Evolutionary conservation across 441 rosid species (phyloP).

Genomic region (Flueggea neowawraea): DNA sequence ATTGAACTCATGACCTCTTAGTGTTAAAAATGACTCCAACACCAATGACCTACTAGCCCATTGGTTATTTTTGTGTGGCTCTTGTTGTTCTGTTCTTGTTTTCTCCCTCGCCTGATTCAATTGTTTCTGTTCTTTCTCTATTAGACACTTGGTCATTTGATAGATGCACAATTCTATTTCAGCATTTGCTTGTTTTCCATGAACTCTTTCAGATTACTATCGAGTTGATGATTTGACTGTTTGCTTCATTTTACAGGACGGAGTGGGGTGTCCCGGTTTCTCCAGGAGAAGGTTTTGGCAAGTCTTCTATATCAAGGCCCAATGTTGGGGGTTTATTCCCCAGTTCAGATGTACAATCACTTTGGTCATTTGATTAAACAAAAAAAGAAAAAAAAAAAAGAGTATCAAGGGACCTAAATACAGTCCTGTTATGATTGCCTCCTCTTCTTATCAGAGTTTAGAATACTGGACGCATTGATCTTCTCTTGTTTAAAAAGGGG

Average conservation of each 20-base stretch:
- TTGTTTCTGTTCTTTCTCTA: too few relatives aligned
- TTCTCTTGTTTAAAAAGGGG: conserved; percentile 47
- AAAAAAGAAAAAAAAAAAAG: not conserved
- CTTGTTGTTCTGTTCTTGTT: too few relatives aligned
- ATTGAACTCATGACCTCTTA: too few relatives aligned
- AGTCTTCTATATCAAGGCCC: conserved; percentile 31
- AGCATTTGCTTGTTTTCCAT: not conserved
- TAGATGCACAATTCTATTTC: too few relatives aligned
- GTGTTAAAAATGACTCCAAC: too few relatives aligned
- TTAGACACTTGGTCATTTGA: too few relatives aligned
- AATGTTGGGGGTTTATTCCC: conserved; percentile 53
- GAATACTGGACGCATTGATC: conserved; percentile 48
- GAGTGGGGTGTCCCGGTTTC: conserved; percentile 40
- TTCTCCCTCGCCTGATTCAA: too few relatives aligned
- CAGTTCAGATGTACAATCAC: conserved; percentile 68
- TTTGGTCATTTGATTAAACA: conserved; percentile 58
- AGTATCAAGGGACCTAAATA: conserved; percentile 25
- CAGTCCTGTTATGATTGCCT: conserved; percentile 36
- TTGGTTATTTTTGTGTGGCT: too few relatives aligned
- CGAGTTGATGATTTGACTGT: conserved; percentile 11
- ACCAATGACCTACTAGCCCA: too few relatives aligned
- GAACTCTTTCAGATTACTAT: not conserved
- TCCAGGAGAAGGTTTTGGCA: conserved; percentile 43
- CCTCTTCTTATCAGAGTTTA: conserved; percentile 28
- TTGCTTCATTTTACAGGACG: conserved; percentile 41